Evolutionary conservation across 176 grass and related monocot genomes (phyloP).

Genomic region (Ensete glaucum): DNA sequence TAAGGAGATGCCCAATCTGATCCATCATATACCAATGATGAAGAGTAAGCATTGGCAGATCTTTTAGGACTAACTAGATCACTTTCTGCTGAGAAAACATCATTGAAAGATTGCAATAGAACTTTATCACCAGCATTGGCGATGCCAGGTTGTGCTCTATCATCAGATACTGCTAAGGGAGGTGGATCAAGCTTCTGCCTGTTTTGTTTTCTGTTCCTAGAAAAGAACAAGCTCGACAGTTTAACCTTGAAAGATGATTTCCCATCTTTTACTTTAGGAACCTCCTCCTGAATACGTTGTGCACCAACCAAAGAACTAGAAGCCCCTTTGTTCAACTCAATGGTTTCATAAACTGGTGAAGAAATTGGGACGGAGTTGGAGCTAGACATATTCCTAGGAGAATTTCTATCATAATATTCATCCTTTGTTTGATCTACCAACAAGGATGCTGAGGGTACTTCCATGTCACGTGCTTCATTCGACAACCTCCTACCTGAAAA

Average conservation of each 20-base stretch:
- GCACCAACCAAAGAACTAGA: background rate
- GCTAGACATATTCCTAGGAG: constrained; percentile 17
- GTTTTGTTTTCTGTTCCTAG: constrained; percentile 50
- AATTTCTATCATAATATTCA: background rate
- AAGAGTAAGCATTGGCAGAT: background rate
- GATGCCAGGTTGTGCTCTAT: background rate
- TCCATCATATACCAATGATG: background rate
- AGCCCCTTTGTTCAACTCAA: too few species aligned
- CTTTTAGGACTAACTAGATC: background rate
- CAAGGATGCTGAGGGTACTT: constrained; percentile 30
- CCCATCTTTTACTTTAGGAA: constrained; percentile 40
- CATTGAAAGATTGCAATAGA: background rate
- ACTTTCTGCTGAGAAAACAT: background rate
- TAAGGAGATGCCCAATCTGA: background rate
- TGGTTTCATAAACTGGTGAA: too few species aligned
- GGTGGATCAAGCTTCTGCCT: constrained; percentile 26
- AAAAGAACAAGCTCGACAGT: constrained; percentile 66
- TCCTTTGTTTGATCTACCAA: background rate
- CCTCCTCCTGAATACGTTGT: constrained; percentile 18
- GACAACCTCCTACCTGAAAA: constrained; percentile 11
- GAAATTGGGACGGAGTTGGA: too few species aligned
- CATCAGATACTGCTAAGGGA: constrained; percentile 6
- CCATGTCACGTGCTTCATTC: constrained; percentile 19
- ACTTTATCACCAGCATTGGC: background rate
- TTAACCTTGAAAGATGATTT: constrained; percentile 69